Percentiles rank a stretch among this genome's conserved stretches.
These are phyloP conservation scores for Phytophthora constricta DNA, from an alignment of 352 stramenopile species.

Conservation along the genomic window DNA sequence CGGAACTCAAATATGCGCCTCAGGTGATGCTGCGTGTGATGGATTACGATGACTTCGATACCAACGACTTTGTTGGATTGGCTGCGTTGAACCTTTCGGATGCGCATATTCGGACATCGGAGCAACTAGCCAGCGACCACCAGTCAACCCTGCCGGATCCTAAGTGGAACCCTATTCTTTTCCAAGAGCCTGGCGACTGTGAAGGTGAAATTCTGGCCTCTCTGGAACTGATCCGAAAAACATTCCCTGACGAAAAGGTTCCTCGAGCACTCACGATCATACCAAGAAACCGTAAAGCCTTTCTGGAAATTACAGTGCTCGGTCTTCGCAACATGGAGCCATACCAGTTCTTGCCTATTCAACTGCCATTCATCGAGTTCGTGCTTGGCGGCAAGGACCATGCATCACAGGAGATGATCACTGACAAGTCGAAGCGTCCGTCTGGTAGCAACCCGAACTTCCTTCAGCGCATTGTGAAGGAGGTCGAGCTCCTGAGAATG, in stretches of 20 bases:
- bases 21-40: conserved; percentile 85
- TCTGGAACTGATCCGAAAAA: conserved; percentile 76
- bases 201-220: conserved; percentile 85
- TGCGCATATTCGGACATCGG: conserved; percentile 69
- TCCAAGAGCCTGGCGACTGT: conserved; percentile 78
- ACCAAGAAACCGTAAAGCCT: conserved; percentile 73
- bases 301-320: conserved; percentile 86
- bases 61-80: conserved; percentile 73
- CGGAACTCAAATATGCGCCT: conserved; percentile 75
- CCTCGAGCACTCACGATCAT: conserved; percentile 59
- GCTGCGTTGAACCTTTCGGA: conserved; percentile 72
- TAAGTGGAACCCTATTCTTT: conserved; percentile 80
- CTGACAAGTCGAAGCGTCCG: conserved; percentile 85
- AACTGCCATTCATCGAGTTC: conserved; percentile 90
- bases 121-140: conserved; percentile 58
- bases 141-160: conserved; percentile 59
- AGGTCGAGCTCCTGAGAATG: conserved; percentile 87
- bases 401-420: conserved; percentile 84
- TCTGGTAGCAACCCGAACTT: conserved; percentile 90
- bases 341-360: conserved; percentile 90
- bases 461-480: conserved; percentile 89
- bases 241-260: conserved; percentile 70
- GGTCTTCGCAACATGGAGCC: conserved; percentile 88
- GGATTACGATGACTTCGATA: conserved; percentile 81
- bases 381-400: conserved; percentile 86